Percentiles rank a stretch among this genome's conserved stretches.
These are phyloP conservation scores for Populus ilicifolia DNA, from an alignment of 345 rosid genomes.

Conservation along the genomic window DNA sequence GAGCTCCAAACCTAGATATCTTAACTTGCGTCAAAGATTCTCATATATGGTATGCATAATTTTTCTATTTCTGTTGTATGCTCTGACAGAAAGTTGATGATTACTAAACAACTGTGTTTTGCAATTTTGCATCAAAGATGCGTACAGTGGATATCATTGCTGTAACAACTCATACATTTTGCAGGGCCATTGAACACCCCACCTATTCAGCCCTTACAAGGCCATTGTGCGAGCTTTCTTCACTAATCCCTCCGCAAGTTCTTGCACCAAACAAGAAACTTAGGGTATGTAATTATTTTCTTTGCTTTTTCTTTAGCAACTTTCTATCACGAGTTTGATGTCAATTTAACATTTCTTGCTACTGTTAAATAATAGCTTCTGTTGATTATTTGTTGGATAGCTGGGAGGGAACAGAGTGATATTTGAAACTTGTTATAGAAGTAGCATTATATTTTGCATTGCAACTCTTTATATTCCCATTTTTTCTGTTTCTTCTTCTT, in stretches of 20 bases:
- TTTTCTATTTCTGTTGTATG: neutral
- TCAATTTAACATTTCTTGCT: neutral
- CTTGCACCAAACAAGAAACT: constrained; percentile 91
- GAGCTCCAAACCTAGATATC: constrained; percentile 98
- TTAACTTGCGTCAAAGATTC: constrained; percentile 97
- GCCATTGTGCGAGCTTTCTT: constrained; percentile 95
- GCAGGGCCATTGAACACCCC: constrained; percentile 98
- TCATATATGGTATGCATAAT: constrained; percentile 72
- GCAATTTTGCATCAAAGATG: neutral
- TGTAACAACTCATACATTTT: constrained; percentile 9
- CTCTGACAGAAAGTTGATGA: no score
- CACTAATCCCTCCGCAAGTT: constrained; percentile 84
- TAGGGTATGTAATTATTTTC: constrained; percentile 45
- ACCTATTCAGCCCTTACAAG: constrained; percentile 96
- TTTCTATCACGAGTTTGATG: neutral
- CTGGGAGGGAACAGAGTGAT: neutral
- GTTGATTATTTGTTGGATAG: neutral
- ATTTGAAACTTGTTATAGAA: neutral
- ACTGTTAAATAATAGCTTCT: neutral
- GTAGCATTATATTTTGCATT: neutral
- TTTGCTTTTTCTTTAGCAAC: constrained; percentile 7
- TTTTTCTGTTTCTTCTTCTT: neutral
- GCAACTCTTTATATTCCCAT: neutral
- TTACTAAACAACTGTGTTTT: neutral
- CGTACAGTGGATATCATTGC: neutral